Base-by-base conservation (phyloP, 345 rosid genomes). In the Pistacia atlantica region DNA sequence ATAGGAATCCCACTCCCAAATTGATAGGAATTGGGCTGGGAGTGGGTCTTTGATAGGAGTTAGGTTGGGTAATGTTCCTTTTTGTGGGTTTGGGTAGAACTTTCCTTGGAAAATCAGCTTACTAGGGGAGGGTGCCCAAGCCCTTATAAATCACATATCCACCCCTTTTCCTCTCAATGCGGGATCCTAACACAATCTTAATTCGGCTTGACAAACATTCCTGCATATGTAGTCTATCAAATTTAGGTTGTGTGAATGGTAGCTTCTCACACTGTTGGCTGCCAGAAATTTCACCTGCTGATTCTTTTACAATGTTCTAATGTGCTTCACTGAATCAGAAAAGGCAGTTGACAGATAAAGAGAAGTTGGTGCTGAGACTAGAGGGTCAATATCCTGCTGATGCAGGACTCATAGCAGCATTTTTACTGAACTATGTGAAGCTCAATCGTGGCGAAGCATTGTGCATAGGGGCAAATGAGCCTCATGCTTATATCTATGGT, bases 401-500 rank as follows among this genome's bases (percentile, higher is more conserved):
- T 74, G 75, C 80, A 51, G 87, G 87, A 67, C 83, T 84, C 20
- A 57, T 80, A 16, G 76, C 87, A 38, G 80, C 82, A 45, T 84
- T 79, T 69, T 62, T 82, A 67, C 72, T 82, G 51, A 84, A 84
- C 73, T 65, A 82, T 12, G 83, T 84, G 75, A 82, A 82, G 81
- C 83, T 84, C 42, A 80, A 77, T 46, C 80, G 80, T 12, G 87
- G 87, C 42, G 82, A 84, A 77, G 87, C 87, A 67, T 75, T 84
- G 67, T 82, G 78, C 68, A 77, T 82, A 1, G 83, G 87, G 69
- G 83, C 81, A 66, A 84, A 82, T 71, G 85, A 81, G 67, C 87
- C 83, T 46, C 85, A 84, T 48, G 87, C 85, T 1, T 84, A 84
- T 64, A 65, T 84, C 28, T 56, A 9, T 38, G 87, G 87, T 9